These are phyloP conservation scores for Myochromella boudieri DNA, from an alignment of 768 basidiomycete species.

Conservation along the genomic window DNA sequence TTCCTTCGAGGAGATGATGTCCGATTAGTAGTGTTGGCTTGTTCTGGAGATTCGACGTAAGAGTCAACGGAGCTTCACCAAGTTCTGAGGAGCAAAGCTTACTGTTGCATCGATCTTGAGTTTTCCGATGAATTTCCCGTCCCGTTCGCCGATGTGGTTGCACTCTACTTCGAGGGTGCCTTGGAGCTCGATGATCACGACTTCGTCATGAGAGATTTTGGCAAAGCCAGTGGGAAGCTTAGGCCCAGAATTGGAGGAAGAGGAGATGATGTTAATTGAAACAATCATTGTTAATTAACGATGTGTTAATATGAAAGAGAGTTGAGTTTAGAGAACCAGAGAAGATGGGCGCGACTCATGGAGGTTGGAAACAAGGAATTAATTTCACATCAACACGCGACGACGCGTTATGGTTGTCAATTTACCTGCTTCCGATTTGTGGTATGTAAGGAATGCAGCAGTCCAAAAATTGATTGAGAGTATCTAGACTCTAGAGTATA, in stretches of 20 bases:
- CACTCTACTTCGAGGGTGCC: slow-evolving; percentile 75
- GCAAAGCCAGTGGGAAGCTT: slow-evolving; percentile 67
- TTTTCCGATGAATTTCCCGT: slow-evolving; percentile 78
- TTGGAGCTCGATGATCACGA: slow-evolving; percentile 87
- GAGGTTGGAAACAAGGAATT: background rate
- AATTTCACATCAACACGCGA: slow-evolving; percentile 9
- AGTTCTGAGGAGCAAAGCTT: slow-evolving; percentile 20
- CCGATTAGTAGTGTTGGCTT: slow-evolving; percentile 82
- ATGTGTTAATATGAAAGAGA: background rate
- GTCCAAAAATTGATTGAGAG: too few relatives aligned
- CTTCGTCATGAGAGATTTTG: slow-evolving; percentile 73
- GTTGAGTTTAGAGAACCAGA: background rate
- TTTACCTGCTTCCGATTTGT: slow-evolving; percentile 1
- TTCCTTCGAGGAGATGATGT: slow-evolving; percentile 89
- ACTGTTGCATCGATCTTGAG: slow-evolving; percentile 67
- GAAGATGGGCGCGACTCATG: background rate
- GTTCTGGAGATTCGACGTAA: slow-evolving; percentile 41
- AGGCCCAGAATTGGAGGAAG: slow-evolving; percentile 27
- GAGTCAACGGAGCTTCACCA: background rate
- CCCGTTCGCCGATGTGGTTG: slow-evolving; percentile 45
- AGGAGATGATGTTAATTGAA: slow-evolving; percentile 50
- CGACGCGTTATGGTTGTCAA: slow-evolving; percentile 15
- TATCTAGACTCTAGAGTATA: slow-evolving; percentile 7
- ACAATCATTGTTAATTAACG: slow-evolving; percentile 61
- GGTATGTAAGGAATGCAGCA: background rate